Evolutionary conservation across 768 basidiomycete genomes (phyloP).

Genomic region (Leccinum barrowsii): DNA sequence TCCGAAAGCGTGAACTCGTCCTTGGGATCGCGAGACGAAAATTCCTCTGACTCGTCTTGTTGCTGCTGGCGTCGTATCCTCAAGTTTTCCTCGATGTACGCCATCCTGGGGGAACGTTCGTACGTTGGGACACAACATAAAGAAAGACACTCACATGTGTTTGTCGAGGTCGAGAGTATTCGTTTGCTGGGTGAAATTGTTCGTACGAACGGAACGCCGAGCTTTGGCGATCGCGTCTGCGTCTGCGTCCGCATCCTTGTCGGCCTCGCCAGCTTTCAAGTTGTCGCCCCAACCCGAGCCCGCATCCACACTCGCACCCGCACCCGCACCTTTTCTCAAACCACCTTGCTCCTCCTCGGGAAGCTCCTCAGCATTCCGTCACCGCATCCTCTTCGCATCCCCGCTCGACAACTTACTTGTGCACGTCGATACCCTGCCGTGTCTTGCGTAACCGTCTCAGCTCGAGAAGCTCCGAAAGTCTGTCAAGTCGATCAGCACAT

Average conservation of each 20-base stretch:
- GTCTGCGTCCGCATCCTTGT: conserved; percentile 32
- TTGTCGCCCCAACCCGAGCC: neutral
- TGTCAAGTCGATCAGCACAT: too few relatives aligned
- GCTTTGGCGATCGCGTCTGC: conserved; percentile 64
- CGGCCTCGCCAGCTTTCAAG: conserved; percentile 18
- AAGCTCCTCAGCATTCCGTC: conserved; percentile 42
- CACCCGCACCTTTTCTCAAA: conserved; percentile 42
- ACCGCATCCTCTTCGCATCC: conserved; percentile 70
- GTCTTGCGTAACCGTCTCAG: too few relatives aligned
- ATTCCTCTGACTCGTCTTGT: conserved; percentile 44
- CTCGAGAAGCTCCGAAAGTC: too few relatives aligned
- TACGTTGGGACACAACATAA: too few relatives aligned
- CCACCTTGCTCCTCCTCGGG: conserved; percentile 55
- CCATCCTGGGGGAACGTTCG: conserved; percentile 58
- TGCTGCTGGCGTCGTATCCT: conserved; percentile 63
- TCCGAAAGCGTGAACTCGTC: conserved; percentile 76
- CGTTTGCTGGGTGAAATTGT: conserved; percentile 97
- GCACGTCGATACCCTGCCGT: too few relatives aligned
- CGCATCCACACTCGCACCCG: conserved; percentile 8
- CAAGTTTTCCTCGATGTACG: conserved; percentile 94
- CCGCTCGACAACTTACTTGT: conserved; percentile 53
- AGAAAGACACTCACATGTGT: conserved; percentile 69
- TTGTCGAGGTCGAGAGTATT: conserved; percentile 96
- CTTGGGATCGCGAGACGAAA: conserved; percentile 48
- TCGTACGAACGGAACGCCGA: conserved; percentile 69